Evolutionary conservation across 108 stramenopile species (phyloP), one percentile per base, ranked within the genome.

Genomic region (Poteriospumella lacustris): DNA sequence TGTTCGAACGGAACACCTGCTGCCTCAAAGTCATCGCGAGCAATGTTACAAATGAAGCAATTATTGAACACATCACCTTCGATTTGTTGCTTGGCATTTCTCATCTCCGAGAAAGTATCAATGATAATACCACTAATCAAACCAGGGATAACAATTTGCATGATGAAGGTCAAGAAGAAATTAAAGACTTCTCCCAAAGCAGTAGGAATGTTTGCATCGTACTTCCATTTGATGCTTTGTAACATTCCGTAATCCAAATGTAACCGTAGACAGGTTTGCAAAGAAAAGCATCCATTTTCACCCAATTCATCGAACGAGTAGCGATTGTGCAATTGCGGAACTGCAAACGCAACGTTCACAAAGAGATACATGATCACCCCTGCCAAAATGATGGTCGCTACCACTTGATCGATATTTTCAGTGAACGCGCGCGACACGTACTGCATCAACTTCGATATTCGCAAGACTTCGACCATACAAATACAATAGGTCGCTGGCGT

Each of bases 11-110:
- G 36, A 19, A 68, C 40, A 40, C 24, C 36, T 19, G 36, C 64
- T 36, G 12, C 19, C 64, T 68, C 64, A 39, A 68, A 68, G 19
- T 68, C 64, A 36, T 68, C 64, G 12, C 64, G 34, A 19, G 12
- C 64, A 39, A 68, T 68, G 24, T 40, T 68, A 68, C 64, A 68
- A 19, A 68, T 68, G 39, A 68, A 68, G 39, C 64, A 68, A 39
- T 15, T 36, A 68, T 68, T 40, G 19, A 39, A 39, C 28, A 68
- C 40, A 40, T 68, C 64, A 19, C 24, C 28, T 68, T 68, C 64
- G 39, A 68, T 68, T 36, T 36, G 15, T 19, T 39, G 15, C 19
- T 68, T 68, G 15, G 12, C 64, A 15, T 36, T 19, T 68, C 64
- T 19, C 36, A 68, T 36, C 24, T 68, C 28, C 19, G 38, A 36